A percentile compares a stretch with the other conserved stretches of the same genome.
Evolutionary conservation across 768 basidiomycete species (phyloP).

Genomic region (Leccinellum rugosiceps): DNA sequence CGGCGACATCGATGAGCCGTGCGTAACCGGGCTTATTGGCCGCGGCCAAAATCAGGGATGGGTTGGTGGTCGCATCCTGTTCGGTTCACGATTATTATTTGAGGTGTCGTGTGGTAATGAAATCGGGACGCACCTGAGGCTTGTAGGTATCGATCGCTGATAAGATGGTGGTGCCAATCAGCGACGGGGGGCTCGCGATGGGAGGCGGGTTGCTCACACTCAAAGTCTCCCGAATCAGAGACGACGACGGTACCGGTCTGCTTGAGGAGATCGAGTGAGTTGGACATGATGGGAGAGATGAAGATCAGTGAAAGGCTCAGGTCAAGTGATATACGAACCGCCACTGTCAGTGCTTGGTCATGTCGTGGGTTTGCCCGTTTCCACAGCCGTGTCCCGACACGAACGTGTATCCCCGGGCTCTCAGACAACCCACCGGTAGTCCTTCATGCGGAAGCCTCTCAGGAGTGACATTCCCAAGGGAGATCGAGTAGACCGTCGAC

Average conservation of each 20-base stretch:
- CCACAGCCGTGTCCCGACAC: constrained; percentile 18
- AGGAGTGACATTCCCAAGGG: not conserved
- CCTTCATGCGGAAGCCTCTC: not conserved
- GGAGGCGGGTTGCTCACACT: constrained; percentile 43
- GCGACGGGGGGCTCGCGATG: constrained; percentile 19
- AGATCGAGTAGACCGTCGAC: not conserved
- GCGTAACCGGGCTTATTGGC: constrained; percentile 87
- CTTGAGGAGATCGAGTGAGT: constrained; percentile 81
- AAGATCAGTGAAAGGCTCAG: not conserved
- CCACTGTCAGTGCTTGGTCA: constrained; percentile 20
- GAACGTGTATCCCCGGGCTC: constrained; percentile 11
- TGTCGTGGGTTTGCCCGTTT: constrained; percentile 3
- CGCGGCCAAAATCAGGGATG: constrained; percentile 90
- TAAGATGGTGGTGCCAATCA: constrained; percentile 24
- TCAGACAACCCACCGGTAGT: not conserved
- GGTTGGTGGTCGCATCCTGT: constrained; percentile 98
- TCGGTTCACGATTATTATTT: constrained; percentile 14
- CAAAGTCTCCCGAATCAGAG: constrained; percentile 97
- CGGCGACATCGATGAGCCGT: constrained; percentile 72
- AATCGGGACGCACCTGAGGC: constrained; percentile 61
- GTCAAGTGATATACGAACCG: constrained; percentile 21
- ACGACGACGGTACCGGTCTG: constrained; percentile 94
- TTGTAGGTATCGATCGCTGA: constrained; percentile 94
- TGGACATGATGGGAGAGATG: constrained; percentile 58
- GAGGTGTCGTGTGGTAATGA: constrained; percentile 5